Evolutionary conservation across 805 yeast genomes (phyloP).

Genomic region (Pichia cephalocereana): DNA sequence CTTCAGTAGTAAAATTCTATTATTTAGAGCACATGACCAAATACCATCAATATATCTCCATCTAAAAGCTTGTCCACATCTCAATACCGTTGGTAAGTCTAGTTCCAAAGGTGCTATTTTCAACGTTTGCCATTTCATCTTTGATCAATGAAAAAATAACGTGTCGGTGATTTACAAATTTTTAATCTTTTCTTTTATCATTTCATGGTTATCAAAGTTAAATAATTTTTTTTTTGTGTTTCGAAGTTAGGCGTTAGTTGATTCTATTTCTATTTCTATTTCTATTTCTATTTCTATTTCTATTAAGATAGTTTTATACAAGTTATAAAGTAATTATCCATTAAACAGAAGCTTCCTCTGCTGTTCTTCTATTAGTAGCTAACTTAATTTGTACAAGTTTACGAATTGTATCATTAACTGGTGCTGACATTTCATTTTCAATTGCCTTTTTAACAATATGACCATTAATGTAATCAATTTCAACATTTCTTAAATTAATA

Average conservation of each 20-base stretch:
- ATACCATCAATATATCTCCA: conserved; percentile 58
- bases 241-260: too few relatives aligned
- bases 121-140: conserved; percentile 21
- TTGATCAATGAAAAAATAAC: conserved; percentile 14
- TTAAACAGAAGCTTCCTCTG: background rate
- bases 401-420: conserved; percentile 38
- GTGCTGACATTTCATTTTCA: conserved; percentile 33
- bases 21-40: conserved; percentile 58
- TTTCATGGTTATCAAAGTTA: too few relatives aligned
- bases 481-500: conserved; percentile 48
- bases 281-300: too few relatives aligned
- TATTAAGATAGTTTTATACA: too few relatives aligned
- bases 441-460: conserved; percentile 52
- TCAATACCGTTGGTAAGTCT: conserved; percentile 50
- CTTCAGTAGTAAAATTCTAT: conserved; percentile 52
- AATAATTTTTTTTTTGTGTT: too few relatives aligned
- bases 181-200: too few relatives aligned
- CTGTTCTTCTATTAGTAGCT: conserved; percentile 11
- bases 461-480: conserved; percentile 79
- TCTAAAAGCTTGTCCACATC: conserved; percentile 80
- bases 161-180: too few relatives aligned
- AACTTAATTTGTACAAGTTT: conserved; percentile 34
- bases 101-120: conserved; percentile 36
- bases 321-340: too few relatives aligned
- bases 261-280: too few relatives aligned